Percentiles rank a stretch among this genome's conserved stretches.
These are phyloP conservation scores for Russula sp. DNA, from an alignment of 768 basidiomycete genomes.

Conservation along the genomic window DNA sequence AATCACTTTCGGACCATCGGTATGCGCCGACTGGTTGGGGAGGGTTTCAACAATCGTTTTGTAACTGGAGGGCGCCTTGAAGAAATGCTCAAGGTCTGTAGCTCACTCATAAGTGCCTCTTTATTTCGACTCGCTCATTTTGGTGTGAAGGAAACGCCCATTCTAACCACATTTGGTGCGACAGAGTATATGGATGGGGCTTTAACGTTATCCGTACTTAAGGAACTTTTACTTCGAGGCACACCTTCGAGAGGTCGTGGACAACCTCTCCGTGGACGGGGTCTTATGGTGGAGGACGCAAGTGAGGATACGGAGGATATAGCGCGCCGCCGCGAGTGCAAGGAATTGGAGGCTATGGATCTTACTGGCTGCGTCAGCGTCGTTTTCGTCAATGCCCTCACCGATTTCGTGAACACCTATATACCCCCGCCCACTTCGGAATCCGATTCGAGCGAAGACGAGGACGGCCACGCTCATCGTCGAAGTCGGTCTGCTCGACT, in stretches of 20 bases:
- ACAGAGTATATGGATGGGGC: constrained; percentile 99
- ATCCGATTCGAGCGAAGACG: constrained; percentile 39
- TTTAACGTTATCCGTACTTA: constrained; percentile 74
- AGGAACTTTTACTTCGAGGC: constrained; percentile 87
- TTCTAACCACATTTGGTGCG: constrained; percentile 81
- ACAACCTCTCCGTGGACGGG: constrained; percentile 59
- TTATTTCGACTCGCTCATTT: neutral
- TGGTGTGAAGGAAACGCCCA: constrained; percentile 75
- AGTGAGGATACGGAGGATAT: constrained; percentile 73
- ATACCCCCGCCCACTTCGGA: constrained; percentile 41
- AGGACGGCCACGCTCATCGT: constrained; percentile 18
- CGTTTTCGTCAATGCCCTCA: constrained; percentile 80
- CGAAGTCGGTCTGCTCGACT: constrained; percentile 28
- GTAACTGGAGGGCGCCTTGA: constrained; percentile 86
- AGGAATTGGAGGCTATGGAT: constrained; percentile 81
- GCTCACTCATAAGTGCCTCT: neutral
- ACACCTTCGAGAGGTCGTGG: constrained; percentile 60
- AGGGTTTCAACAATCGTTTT: constrained; percentile 83
- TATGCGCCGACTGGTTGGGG: constrained; percentile 86
- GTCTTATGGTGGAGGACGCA: constrained; percentile 37
- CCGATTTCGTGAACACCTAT: constrained; percentile 71
- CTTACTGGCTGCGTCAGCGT: constrained; percentile 91
- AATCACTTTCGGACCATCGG: constrained; percentile 97
- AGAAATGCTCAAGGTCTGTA: constrained; percentile 63
- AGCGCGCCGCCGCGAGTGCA: constrained; percentile 46